Evolutionary conservation across 2,329 filamentous ascomycete species (phyloP), one percentile per base, ranked within the genome.

Genomic region (Colletotrichum orbiculare): DNA sequence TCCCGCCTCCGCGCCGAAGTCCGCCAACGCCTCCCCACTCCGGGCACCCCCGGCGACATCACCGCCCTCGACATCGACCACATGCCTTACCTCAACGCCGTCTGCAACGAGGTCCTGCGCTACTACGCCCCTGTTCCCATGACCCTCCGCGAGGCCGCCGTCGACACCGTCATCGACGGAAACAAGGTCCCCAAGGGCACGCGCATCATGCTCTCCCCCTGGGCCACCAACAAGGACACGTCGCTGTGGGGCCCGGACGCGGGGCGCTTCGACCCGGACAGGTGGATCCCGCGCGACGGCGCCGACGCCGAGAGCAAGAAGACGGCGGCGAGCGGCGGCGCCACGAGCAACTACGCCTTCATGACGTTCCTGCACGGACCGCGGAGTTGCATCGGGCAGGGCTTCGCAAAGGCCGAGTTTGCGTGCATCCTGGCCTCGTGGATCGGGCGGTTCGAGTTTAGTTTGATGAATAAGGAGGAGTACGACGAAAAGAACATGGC

Each of bases 291-390:
- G 7, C 72, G 75, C 0, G 79, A 75, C n/a, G 75, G 76, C 38
- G 81, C 72, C 38, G 66, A 66, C 48, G 68, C 67, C 68, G 71
- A 72, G 42, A 75, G 74, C 37, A 77, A 78, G 64, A 78, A 76
- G 72, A 70, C 65, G 12, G 81, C 81, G 5, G 89, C 89, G 60
- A 87, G 86, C 46, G 93, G 93, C 7, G 91, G 91, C 8, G 90
- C 92, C 1, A 81, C 83, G 13, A 92, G 85, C 69, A 96, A 95
- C 76, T 97, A 91, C 74, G 86, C 89, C 1, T 89, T 91, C 71
- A 74, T 95, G 77, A 95, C 92, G 0, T 97, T 97, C 78, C 76
- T 97, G 64, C 93, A 97, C 74, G 94, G 94, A 0, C 93, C 94
- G 2, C 82, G 94, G 57, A 91, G 90, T 73, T 97, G 94, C 74